These are phyloP conservation scores for Moniliella sp. DNA, from an alignment of 1,284 basidiomycete species.

Conservation along the genomic window DNA sequence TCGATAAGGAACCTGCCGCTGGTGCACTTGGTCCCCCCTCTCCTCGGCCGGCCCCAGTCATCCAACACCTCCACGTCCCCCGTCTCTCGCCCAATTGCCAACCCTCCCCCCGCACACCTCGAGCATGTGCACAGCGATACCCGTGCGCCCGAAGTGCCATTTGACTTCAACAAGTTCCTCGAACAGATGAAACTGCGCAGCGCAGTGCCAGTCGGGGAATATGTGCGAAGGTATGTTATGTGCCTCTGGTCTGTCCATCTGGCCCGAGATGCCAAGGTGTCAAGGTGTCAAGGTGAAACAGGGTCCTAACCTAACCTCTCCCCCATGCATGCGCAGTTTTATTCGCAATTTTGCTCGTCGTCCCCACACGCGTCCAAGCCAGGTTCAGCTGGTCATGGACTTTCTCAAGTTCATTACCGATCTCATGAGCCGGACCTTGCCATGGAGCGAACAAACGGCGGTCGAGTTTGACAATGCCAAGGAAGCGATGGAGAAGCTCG, in stretches of 20 bases:
- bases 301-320: neutral
- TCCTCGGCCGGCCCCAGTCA: too few species aligned
- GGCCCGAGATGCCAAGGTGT: neutral
- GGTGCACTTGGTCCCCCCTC: too few species aligned
- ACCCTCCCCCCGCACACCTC: too few species aligned
- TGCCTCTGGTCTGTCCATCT: too few species aligned
- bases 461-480: slow-evolving; percentile 83
- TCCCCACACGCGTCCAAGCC: slow-evolving; percentile 25
- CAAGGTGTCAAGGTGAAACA: too few species aligned
- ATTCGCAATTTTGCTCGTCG: slow-evolving; percentile 30
- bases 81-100: too few species aligned
- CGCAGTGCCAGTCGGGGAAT: slow-evolving; percentile 28
- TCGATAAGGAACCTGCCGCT: too few species aligned
- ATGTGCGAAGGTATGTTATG: slow-evolving; percentile 11
- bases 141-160: slow-evolving; percentile 16
- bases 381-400: slow-evolving; percentile 32
- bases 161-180: slow-evolving; percentile 32
- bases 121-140: too few species aligned
- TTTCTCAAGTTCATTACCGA: slow-evolving; percentile 31
- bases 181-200: slow-evolving; percentile 32
- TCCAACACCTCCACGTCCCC: too few species aligned
- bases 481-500: slow-evolving; percentile 97
- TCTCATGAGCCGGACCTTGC: slow-evolving; percentile 20
- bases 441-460: slow-evolving; percentile 38
- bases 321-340: slow-evolving; percentile 10